Base-by-base conservation (phyloP, 2,329 filamentous ascomycete genomes). In the Venturiaceae sp. region DNA sequence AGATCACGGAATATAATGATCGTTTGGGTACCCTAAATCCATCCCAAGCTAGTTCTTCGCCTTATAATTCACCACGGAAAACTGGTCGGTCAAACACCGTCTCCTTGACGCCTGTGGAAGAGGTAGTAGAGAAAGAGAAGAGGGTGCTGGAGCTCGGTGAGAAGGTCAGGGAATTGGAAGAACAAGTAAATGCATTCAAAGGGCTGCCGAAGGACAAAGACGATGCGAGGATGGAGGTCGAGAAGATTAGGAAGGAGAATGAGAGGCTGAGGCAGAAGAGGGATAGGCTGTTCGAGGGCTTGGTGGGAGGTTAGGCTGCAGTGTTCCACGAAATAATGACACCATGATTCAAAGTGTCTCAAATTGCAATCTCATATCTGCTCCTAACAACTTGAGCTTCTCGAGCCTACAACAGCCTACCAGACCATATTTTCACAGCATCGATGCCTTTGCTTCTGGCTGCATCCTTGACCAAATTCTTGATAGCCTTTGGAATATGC, bases 261-360 rank as follows among this genome's bases (percentile, higher is more conserved):
- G 77, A 80, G 39, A 72, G 74, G 9, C 72, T 90, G 55, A 84
- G 80, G 30, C 77, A 77, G 62, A 78, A 79, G 64, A 80, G 91
- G 57, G 90, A 96, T 68, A 78, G 75, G 32, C 77, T 90, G 58
- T 95, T 95, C 68, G 90, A 92, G 67, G 81, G 79, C 1, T 69
- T 94, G 52, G 83, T 90, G 2, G 83, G 26, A 50, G 44, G 23
- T n/a, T n/a, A n/a, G n/a, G n/a, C n/a, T n/a, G n/a, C n/a, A n/a
- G n/a, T n/a, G n/a, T n/a, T n/a, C n/a, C n/a, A n/a, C n/a, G n/a
- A n/a, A n/a, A n/a, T n/a, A n/a, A n/a, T n/a, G n/a, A n/a, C n/a
- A n/a, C n/a, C n/a, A n/a, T n/a, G n/a, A n/a, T n/a, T n/a, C n/a
- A n/a, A n/a, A n/a, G n/a, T n/a, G n/a, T n/a, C n/a, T n/a, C n/a